Evolutionary conservation across 2,329 filamentous ascomycete species (phyloP).

Genomic region (Leptosphaerulina australis): DNA sequence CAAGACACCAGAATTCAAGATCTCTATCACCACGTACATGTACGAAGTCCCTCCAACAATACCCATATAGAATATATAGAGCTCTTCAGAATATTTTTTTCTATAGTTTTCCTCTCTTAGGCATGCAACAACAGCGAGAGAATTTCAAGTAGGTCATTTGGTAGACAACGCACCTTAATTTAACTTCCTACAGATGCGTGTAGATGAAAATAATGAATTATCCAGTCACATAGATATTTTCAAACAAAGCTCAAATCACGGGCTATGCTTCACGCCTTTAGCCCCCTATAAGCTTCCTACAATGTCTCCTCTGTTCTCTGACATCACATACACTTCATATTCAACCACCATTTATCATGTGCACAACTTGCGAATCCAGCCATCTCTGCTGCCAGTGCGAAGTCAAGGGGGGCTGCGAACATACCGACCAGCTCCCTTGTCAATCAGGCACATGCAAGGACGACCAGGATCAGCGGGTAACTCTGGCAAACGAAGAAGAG

Average conservation of each 20-base stretch:
- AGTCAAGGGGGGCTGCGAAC: neutral
- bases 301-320: neutral
- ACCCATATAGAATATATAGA: too few species aligned
- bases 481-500: neutral
- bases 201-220: neutral
- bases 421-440: neutral
- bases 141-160: neutral
- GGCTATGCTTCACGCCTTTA: neutral
- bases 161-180: neutral
- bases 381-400: conserved; percentile 3
- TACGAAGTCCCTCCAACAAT: too few species aligned
- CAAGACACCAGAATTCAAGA: too few species aligned
- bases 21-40: too few species aligned
- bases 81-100: too few species aligned
- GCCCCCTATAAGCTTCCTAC: neutral
- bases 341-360: neutral
- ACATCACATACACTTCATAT: neutral
- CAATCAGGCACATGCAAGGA: conserved; percentile 2
- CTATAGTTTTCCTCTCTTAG: neutral
- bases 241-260: neutral
- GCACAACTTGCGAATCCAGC: neutral
- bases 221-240: neutral
- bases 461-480: neutral
- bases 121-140: neutral
- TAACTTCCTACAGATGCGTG: neutral